These are phyloP conservation scores for Suhomyces bolitotheri DNA, from an alignment of 1,139 yeast genomes.

Conservation along the genomic window DNA sequence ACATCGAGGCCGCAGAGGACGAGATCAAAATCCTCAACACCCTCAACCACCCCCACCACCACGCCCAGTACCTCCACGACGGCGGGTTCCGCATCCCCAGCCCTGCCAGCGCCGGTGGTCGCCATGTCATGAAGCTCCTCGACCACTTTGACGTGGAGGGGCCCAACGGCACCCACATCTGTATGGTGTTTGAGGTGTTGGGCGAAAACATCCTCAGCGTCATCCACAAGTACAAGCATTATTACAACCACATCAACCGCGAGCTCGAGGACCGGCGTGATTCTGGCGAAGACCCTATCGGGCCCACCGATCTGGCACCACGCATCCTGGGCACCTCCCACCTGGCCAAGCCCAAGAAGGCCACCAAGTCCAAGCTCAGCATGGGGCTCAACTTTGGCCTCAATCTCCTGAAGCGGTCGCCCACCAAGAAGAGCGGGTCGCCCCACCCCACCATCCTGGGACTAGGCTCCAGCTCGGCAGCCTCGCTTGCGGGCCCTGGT, in stretches of 20 bases:
- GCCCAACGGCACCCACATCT: slow-evolving; percentile 74
- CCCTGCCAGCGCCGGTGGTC: slow-evolving; percentile 51
- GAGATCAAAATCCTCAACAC: slow-evolving; percentile 68
- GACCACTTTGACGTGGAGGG: slow-evolving; percentile 71
- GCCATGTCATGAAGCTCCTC: slow-evolving; percentile 61
- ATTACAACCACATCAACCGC: slow-evolving; percentile 13
- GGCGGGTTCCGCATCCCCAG: slow-evolving; percentile 4
- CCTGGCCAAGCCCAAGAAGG: slow-evolving; percentile 23
- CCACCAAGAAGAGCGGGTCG: slow-evolving; percentile 3
- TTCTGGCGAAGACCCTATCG: slow-evolving; percentile 5
- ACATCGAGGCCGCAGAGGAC: slow-evolving; percentile 84
- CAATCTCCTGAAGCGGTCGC: slow-evolving; percentile 8
- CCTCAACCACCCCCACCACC: slow-evolving; percentile 30
- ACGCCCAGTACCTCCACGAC: slow-evolving; percentile 12
- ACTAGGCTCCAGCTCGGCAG: background rate
- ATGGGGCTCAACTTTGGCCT: slow-evolving; percentile 20
- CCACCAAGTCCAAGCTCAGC: slow-evolving; percentile 28
- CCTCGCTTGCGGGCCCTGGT: slow-evolving; percentile 4
- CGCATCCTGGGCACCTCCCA: slow-evolving; percentile 26
- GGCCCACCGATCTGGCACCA: slow-evolving; percentile 10
- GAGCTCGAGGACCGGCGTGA: slow-evolving; percentile 11
- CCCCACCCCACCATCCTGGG: slow-evolving; percentile 4
- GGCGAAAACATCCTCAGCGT: slow-evolving; percentile 80
- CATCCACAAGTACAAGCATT: slow-evolving; percentile 62
- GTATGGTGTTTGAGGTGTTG: slow-evolving; percentile 86